These are phyloP conservation scores for Prinsepia uniflora DNA, from an alignment of 306 rosid species.

Conservation along the genomic window DNA sequence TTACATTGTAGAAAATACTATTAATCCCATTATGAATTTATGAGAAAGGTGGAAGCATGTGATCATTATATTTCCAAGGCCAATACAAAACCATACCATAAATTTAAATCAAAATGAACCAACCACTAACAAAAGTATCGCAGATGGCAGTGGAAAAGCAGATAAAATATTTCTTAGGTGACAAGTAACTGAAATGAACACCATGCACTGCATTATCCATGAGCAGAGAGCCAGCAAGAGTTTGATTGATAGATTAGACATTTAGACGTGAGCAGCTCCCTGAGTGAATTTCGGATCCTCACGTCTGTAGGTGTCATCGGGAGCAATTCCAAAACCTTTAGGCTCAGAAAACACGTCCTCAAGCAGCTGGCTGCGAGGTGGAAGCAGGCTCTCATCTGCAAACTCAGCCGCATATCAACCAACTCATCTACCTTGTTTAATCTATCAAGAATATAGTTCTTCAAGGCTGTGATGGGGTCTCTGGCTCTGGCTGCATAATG, in stretches of 20 bases:
- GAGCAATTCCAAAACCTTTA: constrained; percentile 96
- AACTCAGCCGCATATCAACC: constrained; percentile 83
- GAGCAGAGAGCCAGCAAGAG: too few relatives aligned
- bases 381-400: constrained; percentile 85
- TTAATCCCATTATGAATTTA: background rate
- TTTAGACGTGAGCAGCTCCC: constrained; percentile 96
- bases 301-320: constrained; percentile 88
- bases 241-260: constrained; percentile 2
- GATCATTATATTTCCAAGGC: background rate
- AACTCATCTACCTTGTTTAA: constrained; percentile 71
- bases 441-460: too few relatives aligned
- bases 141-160: constrained; percentile 35
- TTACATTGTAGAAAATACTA: background rate
- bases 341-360: constrained; percentile 98
- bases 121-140: constrained; percentile 40
- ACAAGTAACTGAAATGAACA: constrained; percentile 21
- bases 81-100: constrained; percentile 27
- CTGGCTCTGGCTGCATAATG: constrained; percentile 85
- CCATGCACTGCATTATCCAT: too few relatives aligned
- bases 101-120: constrained; percentile 23
- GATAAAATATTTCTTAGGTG: constrained; percentile 29
- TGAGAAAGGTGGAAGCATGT: too few relatives aligned
- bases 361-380: constrained; percentile 83
- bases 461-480: constrained; percentile 82
- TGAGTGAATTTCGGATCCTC: constrained; percentile 97